Base-by-base conservation (phyloP, 805 yeast genomes). In the Wickerhamia fluorescens region DNA sequence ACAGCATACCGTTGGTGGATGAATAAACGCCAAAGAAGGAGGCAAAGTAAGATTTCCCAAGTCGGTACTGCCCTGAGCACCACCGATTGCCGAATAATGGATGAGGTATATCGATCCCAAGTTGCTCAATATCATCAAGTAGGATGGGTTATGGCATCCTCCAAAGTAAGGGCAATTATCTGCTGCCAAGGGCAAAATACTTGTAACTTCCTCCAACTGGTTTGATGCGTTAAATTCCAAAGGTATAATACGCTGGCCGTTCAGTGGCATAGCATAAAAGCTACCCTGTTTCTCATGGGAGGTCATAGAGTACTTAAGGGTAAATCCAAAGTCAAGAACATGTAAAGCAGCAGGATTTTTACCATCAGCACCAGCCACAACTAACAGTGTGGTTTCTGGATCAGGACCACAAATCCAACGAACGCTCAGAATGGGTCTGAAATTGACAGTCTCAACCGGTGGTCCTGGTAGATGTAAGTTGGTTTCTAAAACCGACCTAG, bases 211-310 rank as follows among this genome's bases (percentile, higher is more conserved):
- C 3, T 23, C 31, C 3, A 36, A 41, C 1, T 32, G 38, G 1
- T 23, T 27, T 8, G 41, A 45, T n/a, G 31, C 20, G 11, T 42
- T 21, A 25, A 37, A 27, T 31, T 41, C 42, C 5, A 60, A 40
- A 1, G 51, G 43, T 9, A 61, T 34, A 8, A 47, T 45, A 18
- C 56, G 38, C 28, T 49, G 61, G 9, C 37, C 70, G 44, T 37
- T 66, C 56, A 20, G 81, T 68, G 40, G 89, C 15, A 58, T 63
- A 1, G 79, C 63, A 52, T 86, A 92, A 47, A 75, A 86, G 29
- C 70, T 70, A 11, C 82, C 81, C 82, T 87, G 92, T 29, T 77
- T 75, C 6, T 78, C 81, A 53, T 86, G 84, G 0, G 95, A 80
- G 0, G 96, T 82, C 33, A 89, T 56, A 2, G 87, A 69, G 41